phyloP scores from a whole-genome alignment of 2,329 filamentous ascomycete genomes.

The Pseudogymnoascus destructans region DNA sequence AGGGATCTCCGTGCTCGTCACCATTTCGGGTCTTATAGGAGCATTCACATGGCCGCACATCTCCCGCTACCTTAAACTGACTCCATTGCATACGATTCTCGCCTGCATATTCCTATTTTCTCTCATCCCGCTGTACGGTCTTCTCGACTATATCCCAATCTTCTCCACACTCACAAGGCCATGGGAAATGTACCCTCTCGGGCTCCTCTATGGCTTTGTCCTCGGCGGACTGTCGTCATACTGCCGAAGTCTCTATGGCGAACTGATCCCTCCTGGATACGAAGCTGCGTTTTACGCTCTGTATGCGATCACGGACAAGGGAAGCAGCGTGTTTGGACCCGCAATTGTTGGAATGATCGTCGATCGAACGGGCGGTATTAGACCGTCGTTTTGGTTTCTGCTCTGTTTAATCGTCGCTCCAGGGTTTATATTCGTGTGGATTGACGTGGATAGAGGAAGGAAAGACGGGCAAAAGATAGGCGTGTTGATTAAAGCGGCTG shows the following conservation, averaged over 20 bases:
- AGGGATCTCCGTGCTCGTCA: slow-evolving; percentile 87
- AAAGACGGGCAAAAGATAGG: slow-evolving; percentile 53
- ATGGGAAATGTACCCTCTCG: slow-evolving; percentile 94
- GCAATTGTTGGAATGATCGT: slow-evolving; percentile 90
- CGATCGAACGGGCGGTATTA: slow-evolving; percentile 66
- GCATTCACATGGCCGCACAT: slow-evolving; percentile 82
- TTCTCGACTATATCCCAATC: slow-evolving; percentile 75
- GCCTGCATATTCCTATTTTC: slow-evolving; percentile 87
- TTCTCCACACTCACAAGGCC: slow-evolving; percentile 80
- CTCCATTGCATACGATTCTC: slow-evolving; percentile 77
- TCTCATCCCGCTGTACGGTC: slow-evolving; percentile 80
- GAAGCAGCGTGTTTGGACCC: slow-evolving; percentile 84
- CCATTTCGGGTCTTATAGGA: slow-evolving; percentile 67
- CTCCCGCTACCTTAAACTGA: slow-evolving; percentile 54
- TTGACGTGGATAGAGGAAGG: slow-evolving; percentile 71
- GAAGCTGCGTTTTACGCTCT: slow-evolving; percentile 94
- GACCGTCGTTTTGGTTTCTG: slow-evolving; percentile 85
- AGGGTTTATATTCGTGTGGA: slow-evolving; percentile 69
- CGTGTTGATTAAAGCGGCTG: slow-evolving; percentile 41
- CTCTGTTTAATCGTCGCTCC: slow-evolving; percentile 74
- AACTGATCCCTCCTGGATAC: slow-evolving; percentile 84
- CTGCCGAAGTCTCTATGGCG: slow-evolving; percentile 82
- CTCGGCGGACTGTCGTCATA: slow-evolving; percentile 87
- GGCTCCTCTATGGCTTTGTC: slow-evolving; percentile 83
- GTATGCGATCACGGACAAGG: slow-evolving; percentile 96